A percentile compares a stretch with the other conserved stretches of the same genome.
Evolutionary conservation across 1,139 yeast species (phyloP).

Genomic region (Candida frijolesensis): DNA sequence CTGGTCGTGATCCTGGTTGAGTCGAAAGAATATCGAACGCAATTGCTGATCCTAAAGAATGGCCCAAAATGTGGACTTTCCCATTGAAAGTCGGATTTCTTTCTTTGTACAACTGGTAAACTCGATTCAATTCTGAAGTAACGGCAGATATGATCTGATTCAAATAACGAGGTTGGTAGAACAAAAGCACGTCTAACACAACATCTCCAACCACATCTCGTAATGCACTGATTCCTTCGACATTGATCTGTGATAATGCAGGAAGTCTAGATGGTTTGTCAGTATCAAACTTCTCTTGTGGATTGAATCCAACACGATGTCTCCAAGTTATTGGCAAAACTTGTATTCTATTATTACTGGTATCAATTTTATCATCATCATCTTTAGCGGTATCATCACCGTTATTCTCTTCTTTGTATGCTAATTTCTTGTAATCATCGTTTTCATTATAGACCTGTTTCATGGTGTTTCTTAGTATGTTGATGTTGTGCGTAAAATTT

Average conservation of each 20-base stretch:
- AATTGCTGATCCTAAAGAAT: conserved; percentile 88
- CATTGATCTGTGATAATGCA: conserved; percentile 68
- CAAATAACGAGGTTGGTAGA: conserved; percentile 77
- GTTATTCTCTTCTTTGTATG: conserved; percentile 21
- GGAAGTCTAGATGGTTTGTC: conserved; percentile 53
- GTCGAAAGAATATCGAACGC: conserved; percentile 71
- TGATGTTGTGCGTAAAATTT: conserved; percentile 85
- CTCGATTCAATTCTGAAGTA: conserved; percentile 66
- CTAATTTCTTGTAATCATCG: conserved; percentile 40
- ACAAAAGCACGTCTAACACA: conserved; percentile 78
- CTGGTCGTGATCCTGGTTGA: conserved; percentile 45
- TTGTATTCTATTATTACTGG: conserved; percentile 63
- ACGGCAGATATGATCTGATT: conserved; percentile 67
- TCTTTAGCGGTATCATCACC: conserved; percentile 18
- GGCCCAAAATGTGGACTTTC: conserved; percentile 81
- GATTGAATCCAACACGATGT: conserved; percentile 64
- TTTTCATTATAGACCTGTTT: conserved; percentile 56
- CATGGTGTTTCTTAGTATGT: conserved; percentile 66
- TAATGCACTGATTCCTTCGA: conserved; percentile 78
- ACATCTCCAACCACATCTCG: conserved; percentile 85
- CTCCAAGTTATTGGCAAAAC: conserved; percentile 82
- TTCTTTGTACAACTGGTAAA: conserved; percentile 59
- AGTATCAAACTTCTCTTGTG: conserved; percentile 36
- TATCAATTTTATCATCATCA: conserved; percentile 20
- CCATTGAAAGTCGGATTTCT: conserved; percentile 80